Conservation (phyloP, 2,329 filamentous ascomycete species). For the Xylariaceae sp. region DNA sequence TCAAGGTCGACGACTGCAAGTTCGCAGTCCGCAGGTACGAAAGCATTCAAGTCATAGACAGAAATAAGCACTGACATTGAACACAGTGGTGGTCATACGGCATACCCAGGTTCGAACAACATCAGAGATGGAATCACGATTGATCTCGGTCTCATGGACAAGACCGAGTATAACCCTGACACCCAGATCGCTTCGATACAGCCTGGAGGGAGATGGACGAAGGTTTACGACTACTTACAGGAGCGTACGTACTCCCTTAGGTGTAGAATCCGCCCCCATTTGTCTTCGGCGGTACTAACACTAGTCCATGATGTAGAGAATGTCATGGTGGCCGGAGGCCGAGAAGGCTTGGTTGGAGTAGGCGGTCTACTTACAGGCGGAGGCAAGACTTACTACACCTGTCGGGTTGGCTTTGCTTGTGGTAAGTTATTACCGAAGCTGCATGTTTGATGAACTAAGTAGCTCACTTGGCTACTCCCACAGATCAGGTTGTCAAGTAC, state of each 20-base stretch:
- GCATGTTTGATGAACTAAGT: too few relatives aligned
- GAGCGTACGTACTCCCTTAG: too few relatives aligned
- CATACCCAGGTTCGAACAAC: constrained; percentile 38
- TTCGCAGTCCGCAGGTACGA: background rate
- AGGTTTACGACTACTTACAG: constrained; percentile 20
- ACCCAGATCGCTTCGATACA: constrained; percentile 32
- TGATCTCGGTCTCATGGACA: constrained; percentile 37
- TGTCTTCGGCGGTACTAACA: background rate
- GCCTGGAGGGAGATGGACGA: constrained; percentile 25
- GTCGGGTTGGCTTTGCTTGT: constrained; percentile 9
- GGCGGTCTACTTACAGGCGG: constrained; percentile 26
- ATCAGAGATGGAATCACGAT: constrained; percentile 41
- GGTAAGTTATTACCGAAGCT: too few relatives aligned
- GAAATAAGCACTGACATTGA: constrained; percentile 36
- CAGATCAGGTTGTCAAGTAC: constrained; percentile 13
- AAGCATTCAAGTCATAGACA: constrained; percentile 25
- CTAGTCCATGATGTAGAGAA: constrained; percentile 17
- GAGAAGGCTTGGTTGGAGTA: constrained; percentile 30
- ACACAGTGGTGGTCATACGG: constrained; percentile 47
- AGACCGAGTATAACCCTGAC: constrained; percentile 28
- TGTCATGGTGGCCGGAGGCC: constrained; percentile 25
- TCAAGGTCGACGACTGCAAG: constrained; percentile 4
- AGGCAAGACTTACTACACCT: constrained; percentile 15
- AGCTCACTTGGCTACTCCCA: too few relatives aligned
- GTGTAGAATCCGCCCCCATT: too few relatives aligned